Evolutionary conservation across 2,329 filamentous ascomycete species (phyloP).

Genomic region (Huntiella savannae): DNA sequence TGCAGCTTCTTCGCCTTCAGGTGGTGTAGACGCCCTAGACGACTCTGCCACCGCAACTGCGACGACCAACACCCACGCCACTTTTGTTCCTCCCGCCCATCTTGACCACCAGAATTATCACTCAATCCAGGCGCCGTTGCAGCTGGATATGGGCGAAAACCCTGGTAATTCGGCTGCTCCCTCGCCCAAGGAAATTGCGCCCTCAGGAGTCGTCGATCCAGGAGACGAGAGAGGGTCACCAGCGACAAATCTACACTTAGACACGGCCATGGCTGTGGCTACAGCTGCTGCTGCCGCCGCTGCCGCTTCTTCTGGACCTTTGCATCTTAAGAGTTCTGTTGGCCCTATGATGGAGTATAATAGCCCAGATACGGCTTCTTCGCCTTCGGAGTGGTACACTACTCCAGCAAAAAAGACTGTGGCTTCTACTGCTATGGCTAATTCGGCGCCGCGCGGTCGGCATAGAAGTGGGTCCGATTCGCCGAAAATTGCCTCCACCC

Average conservation of each 20-base stretch:
- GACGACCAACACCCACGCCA: too few species aligned
- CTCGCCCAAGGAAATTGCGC: too few species aligned
- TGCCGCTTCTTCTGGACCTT: not conserved
- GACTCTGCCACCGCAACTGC: too few species aligned
- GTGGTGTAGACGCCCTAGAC: too few species aligned
- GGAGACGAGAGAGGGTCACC: not conserved
- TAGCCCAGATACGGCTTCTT: slow-evolving; percentile 25
- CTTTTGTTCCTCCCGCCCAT: too few species aligned
- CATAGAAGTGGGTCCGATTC: slow-evolving; percentile 8
- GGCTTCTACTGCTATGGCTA: not conserved
- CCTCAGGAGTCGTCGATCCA: not conserved
- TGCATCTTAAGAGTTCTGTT: too few species aligned
- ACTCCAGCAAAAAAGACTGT: slow-evolving; percentile 13
- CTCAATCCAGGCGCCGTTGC: too few species aligned
- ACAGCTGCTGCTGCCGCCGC: not conserved
- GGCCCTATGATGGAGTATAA: not conserved
- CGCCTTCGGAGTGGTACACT: slow-evolving; percentile 49
- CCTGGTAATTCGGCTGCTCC: too few species aligned
- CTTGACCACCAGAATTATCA: too few species aligned
- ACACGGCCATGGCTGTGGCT: not conserved
- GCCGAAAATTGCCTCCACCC: slow-evolving; percentile 8
- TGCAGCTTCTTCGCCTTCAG: slow-evolving; percentile 1
- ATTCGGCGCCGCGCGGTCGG: slow-evolving; percentile 6
- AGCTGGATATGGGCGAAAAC: too few species aligned
- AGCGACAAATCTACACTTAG: too few species aligned